These are phyloP conservation scores for Chaetomidium leptoderma DNA, from an alignment of 495 filamentous ascomycete genomes.

Conservation along the genomic window DNA sequence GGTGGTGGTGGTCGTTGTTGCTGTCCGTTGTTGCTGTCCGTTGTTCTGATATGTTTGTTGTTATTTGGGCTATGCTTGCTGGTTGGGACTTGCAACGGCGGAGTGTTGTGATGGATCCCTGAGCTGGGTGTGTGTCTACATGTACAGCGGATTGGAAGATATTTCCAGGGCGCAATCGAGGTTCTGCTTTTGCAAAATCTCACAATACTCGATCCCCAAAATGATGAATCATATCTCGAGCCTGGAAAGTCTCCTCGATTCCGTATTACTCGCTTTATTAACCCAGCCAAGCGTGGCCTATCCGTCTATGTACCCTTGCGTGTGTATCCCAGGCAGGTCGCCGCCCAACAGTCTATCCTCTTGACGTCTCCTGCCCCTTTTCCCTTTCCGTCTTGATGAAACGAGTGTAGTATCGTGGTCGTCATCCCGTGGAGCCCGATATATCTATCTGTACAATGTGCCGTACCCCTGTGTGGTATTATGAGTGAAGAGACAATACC, in stretches of 20 bases:
- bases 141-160: background rate
- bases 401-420: slow-evolving; percentile 14
- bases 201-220: slow-evolving; percentile 8
- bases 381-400: background rate
- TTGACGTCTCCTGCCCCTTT: background rate
- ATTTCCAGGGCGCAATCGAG: background rate
- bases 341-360: slow-evolving; percentile 5
- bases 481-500: background rate
- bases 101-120: too few species aligned
- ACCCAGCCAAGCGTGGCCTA: background rate
- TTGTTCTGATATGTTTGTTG: too few species aligned
- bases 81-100: too few species aligned
- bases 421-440: slow-evolving; percentile 4
- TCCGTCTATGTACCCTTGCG: slow-evolving; percentile 12
- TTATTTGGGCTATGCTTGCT: too few species aligned
- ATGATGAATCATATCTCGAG: background rate
- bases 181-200: background rate
- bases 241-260: background rate
- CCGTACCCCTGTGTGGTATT: background rate
- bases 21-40: too few species aligned
- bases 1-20: too few species aligned
- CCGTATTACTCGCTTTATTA: background rate
- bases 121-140: too few species aligned
- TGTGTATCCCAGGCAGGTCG: background rate
- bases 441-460: slow-evolving; percentile 5